Conservation (phyloP, 2,329 filamentous ascomycete genomes). For the Aureobasidium pullulans region DNA sequence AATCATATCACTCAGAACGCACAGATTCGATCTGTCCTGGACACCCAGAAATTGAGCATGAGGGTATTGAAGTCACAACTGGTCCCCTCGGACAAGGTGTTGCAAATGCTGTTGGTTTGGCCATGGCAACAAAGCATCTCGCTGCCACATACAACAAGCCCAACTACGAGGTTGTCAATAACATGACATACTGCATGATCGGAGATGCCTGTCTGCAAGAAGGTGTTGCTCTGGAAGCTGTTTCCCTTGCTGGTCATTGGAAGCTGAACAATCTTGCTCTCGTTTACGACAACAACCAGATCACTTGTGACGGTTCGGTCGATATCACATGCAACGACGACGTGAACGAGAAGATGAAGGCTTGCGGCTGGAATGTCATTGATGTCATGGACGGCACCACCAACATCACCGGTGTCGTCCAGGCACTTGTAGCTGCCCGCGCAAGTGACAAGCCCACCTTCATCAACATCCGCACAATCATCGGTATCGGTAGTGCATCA, state of each 20-base stretch:
- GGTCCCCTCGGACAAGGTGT: slow-evolving; percentile 53
- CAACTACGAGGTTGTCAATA: slow-evolving; percentile 42
- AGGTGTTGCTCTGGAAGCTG: slow-evolving; percentile 51
- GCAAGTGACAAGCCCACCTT: slow-evolving; percentile 44
- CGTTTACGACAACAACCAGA: slow-evolving; percentile 54
- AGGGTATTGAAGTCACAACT: slow-evolving; percentile 54
- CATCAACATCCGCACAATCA: slow-evolving; percentile 50
- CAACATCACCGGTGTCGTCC: slow-evolving; percentile 43
- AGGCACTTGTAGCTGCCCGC: slow-evolving; percentile 35
- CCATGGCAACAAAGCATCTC: slow-evolving; percentile 51
- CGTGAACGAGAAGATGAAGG: slow-evolving; percentile 50
- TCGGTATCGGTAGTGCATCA: slow-evolving; percentile 45
- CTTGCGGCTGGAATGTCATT: slow-evolving; percentile 49
- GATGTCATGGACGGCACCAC: slow-evolving; percentile 48
- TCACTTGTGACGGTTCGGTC: slow-evolving; percentile 52
- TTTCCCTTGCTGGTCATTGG: slow-evolving; percentile 51
- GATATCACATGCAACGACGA: slow-evolving; percentile 49
- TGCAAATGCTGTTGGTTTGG: slow-evolving; percentile 53
- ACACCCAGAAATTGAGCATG: slow-evolving; percentile 47
- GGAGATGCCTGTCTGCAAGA: slow-evolving; percentile 54
- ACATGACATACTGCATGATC: slow-evolving; percentile 50
- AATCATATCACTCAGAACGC: slow-evolving; percentile 45
- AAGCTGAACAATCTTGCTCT: slow-evolving; percentile 49
- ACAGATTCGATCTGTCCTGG: slow-evolving; percentile 45
- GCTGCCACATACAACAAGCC: slow-evolving; percentile 48